phyloP scores from a whole-genome alignment of 1,139 yeast genomes.

The Debaryomyces subglobosus region DNA sequence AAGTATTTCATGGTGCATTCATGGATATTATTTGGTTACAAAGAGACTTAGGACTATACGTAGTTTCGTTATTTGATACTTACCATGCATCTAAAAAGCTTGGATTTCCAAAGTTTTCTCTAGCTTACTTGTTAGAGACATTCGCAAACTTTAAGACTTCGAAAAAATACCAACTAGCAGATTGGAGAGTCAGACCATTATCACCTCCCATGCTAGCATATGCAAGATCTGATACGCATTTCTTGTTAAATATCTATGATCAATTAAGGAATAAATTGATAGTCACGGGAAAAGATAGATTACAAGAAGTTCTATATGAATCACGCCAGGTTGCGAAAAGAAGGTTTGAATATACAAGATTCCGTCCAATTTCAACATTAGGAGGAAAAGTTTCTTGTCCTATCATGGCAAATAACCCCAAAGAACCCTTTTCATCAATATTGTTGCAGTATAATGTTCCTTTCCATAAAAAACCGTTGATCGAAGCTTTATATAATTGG shows the following conservation, averaged over 20 bases:
- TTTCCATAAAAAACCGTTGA: slow-evolving; percentile 53
- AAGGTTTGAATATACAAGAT: slow-evolving; percentile 76
- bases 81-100: slow-evolving; percentile 83
- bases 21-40: slow-evolving; percentile 98
- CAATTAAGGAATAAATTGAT: slow-evolving; percentile 67
- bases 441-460: slow-evolving; percentile 71
- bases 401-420: slow-evolving; percentile 46
- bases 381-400: slow-evolving; percentile 47
- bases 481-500: slow-evolving; percentile 75
- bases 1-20: slow-evolving; percentile 94
- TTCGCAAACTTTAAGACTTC: slow-evolving; percentile 87
- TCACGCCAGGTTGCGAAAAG: slow-evolving; percentile 82
- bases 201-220: slow-evolving; percentile 76
- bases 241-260: slow-evolving; percentile 78
- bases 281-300: slow-evolving; percentile 29
- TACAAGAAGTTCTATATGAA: slow-evolving; percentile 62
- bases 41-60: slow-evolving; percentile 88
- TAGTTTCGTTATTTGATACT: slow-evolving; percentile 91
- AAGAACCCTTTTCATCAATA: slow-evolving; percentile 61
- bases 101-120: slow-evolving; percentile 78
- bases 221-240: slow-evolving; percentile 96
- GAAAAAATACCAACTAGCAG: slow-evolving; percentile 93
- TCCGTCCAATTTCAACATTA: slow-evolving; percentile 48
- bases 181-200: slow-evolving; percentile 93
- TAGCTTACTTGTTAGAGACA: slow-evolving; percentile 80